Conservation (phyloP, 352 stramenopile species). For the Phytophthora citrophthora region DNA sequence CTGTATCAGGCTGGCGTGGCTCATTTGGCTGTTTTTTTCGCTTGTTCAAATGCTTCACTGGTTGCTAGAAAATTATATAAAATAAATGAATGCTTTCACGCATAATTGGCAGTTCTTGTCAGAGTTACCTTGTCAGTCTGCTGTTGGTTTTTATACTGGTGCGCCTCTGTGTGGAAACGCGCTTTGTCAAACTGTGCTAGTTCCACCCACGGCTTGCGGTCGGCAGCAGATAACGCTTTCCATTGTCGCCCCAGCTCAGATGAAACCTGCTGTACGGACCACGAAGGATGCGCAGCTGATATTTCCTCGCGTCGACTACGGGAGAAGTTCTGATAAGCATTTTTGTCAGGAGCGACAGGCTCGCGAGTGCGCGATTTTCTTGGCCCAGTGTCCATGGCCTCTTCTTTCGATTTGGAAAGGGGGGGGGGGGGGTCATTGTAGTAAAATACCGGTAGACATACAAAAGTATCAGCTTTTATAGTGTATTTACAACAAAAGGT, state of each 20-base stretch:
- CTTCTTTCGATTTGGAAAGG: background rate
- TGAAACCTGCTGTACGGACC: slow-evolving; percentile 57
- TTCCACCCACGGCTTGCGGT: slow-evolving; percentile 59
- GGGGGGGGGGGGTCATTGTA: background rate
- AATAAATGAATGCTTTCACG: background rate
- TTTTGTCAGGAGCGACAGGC: slow-evolving; percentile 33
- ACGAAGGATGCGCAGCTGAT: slow-evolving; percentile 37
- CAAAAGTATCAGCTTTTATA: too few relatives aligned
- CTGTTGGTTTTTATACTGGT: slow-evolving; percentile 27
- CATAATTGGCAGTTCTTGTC: background rate
- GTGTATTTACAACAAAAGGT: background rate
- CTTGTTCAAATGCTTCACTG: slow-evolving; percentile 27
- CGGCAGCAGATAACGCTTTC: slow-evolving; percentile 46
- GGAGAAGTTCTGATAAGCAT: slow-evolving; percentile 64
- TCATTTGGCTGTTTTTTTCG: slow-evolving; percentile 48
- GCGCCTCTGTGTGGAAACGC: slow-evolving; percentile 47
- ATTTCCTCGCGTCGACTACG: slow-evolving; percentile 41
- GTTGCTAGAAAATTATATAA: slow-evolving; percentile 1
- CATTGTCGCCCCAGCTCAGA: slow-evolving; percentile 57
- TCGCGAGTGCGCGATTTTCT: too few relatives aligned
- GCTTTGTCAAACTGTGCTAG: slow-evolving; percentile 67
- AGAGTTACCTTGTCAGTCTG: slow-evolving; percentile 13
- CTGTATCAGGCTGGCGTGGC: slow-evolving; percentile 60
- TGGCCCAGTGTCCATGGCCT: slow-evolving; percentile 13
- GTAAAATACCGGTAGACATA: background rate